Evolutionary conservation across 257 asterid species (phyloP).

Genomic region (Leptodermis oblonga): DNA sequence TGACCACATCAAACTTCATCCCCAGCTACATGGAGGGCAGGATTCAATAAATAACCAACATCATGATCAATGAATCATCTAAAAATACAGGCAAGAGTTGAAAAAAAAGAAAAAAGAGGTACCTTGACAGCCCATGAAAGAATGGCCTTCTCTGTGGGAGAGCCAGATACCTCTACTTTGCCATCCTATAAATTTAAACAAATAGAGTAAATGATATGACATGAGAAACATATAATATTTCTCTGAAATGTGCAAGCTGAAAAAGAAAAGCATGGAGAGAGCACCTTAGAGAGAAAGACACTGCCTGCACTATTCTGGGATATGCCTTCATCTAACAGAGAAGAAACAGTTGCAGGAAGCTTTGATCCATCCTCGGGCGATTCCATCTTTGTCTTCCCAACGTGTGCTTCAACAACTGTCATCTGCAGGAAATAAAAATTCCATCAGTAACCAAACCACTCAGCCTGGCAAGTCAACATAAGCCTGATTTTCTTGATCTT

Average conservation of each 20-base stretch:
- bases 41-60: constrained; percentile 16
- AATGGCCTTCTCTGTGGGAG: constrained; percentile 95
- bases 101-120: neutral
- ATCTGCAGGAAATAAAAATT: constrained; percentile 41
- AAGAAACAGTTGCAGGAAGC: constrained; percentile 47
- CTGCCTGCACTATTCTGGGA: constrained; percentile 88
- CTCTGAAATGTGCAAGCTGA: neutral
- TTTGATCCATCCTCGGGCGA: constrained; percentile 70
- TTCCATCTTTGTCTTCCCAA: constrained; percentile 55
- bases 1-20: constrained; percentile 75
- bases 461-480: constrained; percentile 8
- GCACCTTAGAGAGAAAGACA: constrained; percentile 76
- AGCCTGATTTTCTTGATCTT: constrained; percentile 13
- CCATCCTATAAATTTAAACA: constrained; percentile 49
- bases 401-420: constrained; percentile 88
- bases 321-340: constrained; percentile 80
- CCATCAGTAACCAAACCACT: constrained; percentile 14
- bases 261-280: neutral
- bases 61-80: constrained; percentile 3
- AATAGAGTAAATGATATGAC: constrained; percentile 10
- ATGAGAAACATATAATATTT: constrained; percentile 6
- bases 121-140: constrained; percentile 97
- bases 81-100: neutral
- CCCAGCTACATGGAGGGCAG: constrained; percentile 57
- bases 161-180: constrained; percentile 73